Conservation (phyloP, 257 asterid species). For the Solanum ahanhuiri region DNA sequence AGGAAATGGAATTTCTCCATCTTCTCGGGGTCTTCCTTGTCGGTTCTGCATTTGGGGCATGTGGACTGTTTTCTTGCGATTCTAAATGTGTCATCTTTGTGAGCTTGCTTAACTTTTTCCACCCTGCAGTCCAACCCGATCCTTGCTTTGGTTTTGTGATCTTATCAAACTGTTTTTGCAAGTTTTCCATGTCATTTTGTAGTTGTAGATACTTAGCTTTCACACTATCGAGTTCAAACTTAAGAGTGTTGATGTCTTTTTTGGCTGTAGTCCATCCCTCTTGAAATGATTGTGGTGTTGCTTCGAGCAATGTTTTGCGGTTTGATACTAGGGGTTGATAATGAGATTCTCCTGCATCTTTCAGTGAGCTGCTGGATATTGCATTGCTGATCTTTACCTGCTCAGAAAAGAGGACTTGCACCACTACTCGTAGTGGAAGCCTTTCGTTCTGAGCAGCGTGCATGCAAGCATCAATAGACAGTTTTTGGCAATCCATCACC, state of each 20-base stretch:
- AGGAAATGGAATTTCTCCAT: conserved; percentile 91
- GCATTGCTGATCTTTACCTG: conserved; percentile 90
- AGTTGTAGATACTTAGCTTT: conserved; percentile 72
- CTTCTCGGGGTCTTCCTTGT: conserved; percentile 50
- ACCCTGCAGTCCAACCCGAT: conserved; percentile 66
- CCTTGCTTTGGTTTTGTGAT: conserved; percentile 45
- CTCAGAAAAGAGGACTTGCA: conserved; percentile 88
- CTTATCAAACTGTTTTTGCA: conserved; percentile 77
- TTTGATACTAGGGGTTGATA: conserved; percentile 56
- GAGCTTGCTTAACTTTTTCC: conserved; percentile 77
- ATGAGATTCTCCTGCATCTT: conserved; percentile 52
- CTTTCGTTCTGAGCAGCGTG: conserved; percentile 96
- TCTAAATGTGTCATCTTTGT: conserved; percentile 37
- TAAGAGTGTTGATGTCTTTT: conserved; percentile 81
- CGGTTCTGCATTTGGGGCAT: conserved; percentile 24
- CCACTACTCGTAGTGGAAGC: conserved; percentile 80
- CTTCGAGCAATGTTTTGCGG: conserved; percentile 71
- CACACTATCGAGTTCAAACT: conserved; percentile 70
- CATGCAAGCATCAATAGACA: conserved; percentile 92
- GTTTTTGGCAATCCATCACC: conserved; percentile 94
- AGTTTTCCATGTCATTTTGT: conserved; percentile 55
- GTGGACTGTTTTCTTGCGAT: conserved; percentile 24
- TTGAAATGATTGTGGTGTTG: conserved; percentile 88
- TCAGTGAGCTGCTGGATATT: conserved; percentile 43
- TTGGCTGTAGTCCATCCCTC: conserved; percentile 96